These are phyloP conservation scores for Bonia amplexicaulis DNA, from an alignment of 176 grass and related monocot genomes.

Conservation along the genomic window DNA sequence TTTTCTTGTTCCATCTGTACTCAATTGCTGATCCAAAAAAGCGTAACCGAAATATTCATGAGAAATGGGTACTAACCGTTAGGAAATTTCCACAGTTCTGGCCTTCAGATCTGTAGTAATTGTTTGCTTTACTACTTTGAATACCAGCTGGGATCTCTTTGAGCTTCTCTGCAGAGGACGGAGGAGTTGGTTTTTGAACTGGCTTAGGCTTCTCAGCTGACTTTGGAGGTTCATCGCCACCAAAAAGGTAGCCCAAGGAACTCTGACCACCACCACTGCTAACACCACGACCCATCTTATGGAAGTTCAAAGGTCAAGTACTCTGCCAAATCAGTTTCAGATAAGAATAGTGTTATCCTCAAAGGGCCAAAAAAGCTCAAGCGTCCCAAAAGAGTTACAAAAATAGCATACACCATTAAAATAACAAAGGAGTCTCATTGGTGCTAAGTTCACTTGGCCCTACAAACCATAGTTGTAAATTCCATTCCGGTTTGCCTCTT, in stretches of 20 bases:
- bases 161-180: slow-evolving; percentile 37
- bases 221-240: slow-evolving; percentile 44
- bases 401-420: background rate
- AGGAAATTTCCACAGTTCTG: slow-evolving; percentile 67
- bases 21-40: background rate
- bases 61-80: slow-evolving; percentile 29
- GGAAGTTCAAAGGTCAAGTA: background rate
- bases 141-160: slow-evolving; percentile 66
- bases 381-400: background rate
- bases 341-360: background rate
- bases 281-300: slow-evolving; percentile 58
- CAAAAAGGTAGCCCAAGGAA: slow-evolving; percentile 68
- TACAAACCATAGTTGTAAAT: background rate
- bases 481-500: too few species aligned
- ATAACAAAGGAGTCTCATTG: background rate
- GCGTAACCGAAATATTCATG: background rate
- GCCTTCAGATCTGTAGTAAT: slow-evolving; percentile 40
- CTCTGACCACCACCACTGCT: slow-evolving; percentile 62
- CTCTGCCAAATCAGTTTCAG: slow-evolving; percentile 25
- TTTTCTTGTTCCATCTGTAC: background rate
- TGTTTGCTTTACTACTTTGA: slow-evolving; percentile 48
- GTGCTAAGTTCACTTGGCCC: background rate
- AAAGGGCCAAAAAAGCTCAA: background rate
- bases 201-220: slow-evolving; percentile 27
- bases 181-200: slow-evolving; percentile 39